Evolutionary conservation across 2,329 filamentous ascomycete species (phyloP), one percentile per base, ranked within the genome.

Genomic region (Penicillium sp.): DNA sequence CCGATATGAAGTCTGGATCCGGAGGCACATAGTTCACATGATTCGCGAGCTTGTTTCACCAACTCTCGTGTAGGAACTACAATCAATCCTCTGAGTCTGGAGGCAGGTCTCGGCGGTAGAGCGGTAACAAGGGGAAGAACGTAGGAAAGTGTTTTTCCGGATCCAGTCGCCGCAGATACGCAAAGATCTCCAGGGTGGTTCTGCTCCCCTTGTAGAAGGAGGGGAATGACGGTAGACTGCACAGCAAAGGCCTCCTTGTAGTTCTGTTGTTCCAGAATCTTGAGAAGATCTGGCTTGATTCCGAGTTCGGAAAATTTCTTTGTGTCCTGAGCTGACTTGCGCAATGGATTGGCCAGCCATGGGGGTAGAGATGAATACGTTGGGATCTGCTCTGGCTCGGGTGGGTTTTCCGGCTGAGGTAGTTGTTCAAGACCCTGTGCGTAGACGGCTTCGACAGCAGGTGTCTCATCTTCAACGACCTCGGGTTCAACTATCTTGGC

Each of bases 111-210:
- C 32, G 82, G 79, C 61, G 87, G 86, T 46, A 99, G 77, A 48
- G 88, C 86, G 44, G 91, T 85, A 4, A 96, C 82, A 55, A 99
- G 85, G 0, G 94, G 94, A 3, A 99, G 77, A 0, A 93, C 84
- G 67, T 99, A 99, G 0, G 93, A 89, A 16, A 99, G 74, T 0
- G 94, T 99, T 71, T 99, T 99, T 54, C 94, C 94, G 0, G 94
- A 97, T 9, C 94, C 94, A 0, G 94, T 99, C 1, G 93, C 89
- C 0, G 95, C 94, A 8, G 91, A 94, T 3, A 99, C 87, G 42
- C 96, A 87, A 5, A 99, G 74, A 70, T 99, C 94, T 6, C 90
- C 89, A 1, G 82, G 76, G 35, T 85, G 81, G 35, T 82, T 77
- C 53, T 82, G 78, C 40, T 82, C 80, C 0, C 82, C 83, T 23